These are phyloP conservation scores for Metrosideros polymorpha DNA, from an alignment of 441 rosid genomes.

Conservation along the genomic window DNA sequence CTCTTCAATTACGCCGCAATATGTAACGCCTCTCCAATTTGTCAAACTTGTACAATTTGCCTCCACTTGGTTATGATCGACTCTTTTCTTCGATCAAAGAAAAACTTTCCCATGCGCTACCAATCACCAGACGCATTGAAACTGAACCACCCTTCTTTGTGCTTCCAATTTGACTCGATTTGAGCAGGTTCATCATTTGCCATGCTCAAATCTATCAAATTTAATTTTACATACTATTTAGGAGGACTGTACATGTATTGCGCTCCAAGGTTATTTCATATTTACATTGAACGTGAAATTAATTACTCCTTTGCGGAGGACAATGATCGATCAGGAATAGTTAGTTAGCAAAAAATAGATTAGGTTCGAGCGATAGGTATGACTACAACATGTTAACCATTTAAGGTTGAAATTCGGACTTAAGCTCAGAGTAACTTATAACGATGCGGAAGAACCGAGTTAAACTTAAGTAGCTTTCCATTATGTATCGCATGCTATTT, in stretches of 20 bases:
- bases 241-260: neutral
- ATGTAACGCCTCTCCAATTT: neutral
- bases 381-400: neutral
- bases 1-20: neutral
- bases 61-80: neutral
- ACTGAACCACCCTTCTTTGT: neutral
- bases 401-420: neutral
- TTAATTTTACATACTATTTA: neutral
- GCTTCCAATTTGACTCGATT: neutral
- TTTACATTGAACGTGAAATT: neutral
- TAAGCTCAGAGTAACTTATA: neutral
- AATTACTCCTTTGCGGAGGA: neutral
- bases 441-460: neutral
- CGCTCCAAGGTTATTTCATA: neutral
- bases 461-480: neutral
- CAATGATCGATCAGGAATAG: neutral
- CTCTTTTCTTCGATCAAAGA: neutral
- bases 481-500: neutral
- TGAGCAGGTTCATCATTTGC: neutral
- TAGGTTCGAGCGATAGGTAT: neutral
- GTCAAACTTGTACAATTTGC: neutral
- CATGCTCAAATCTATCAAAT: neutral
- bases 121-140: neutral
- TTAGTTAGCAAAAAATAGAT: neutral
- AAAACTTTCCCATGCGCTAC: neutral